phyloP scores from a whole-genome alignment of 805 yeast genomes.

The Schwanniomyces pseudopolymorphus region DNA sequence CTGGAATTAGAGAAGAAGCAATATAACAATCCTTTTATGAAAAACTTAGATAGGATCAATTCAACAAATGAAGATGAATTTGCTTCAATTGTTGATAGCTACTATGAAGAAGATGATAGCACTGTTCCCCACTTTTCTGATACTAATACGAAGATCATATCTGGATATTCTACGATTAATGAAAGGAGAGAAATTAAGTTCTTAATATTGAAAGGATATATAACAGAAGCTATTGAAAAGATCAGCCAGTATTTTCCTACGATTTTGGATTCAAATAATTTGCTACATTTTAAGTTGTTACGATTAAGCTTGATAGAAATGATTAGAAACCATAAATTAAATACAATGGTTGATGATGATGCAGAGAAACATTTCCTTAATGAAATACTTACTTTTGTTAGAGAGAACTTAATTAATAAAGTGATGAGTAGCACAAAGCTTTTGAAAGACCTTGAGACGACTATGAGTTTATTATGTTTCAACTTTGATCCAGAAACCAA shows the following conservation, averaged over 20 bases:
- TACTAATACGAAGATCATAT: slow-evolving; percentile 11
- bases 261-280: slow-evolving; percentile 59
- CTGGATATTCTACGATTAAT: slow-evolving; percentile 51
- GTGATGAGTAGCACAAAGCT: slow-evolving; percentile 58
- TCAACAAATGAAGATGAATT: slow-evolving; percentile 14
- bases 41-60: slow-evolving; percentile 8
- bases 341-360: slow-evolving; percentile 10
- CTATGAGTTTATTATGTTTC: slow-evolving; percentile 76
- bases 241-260: slow-evolving; percentile 64
- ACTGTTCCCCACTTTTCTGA: neutral
- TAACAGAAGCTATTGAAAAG: slow-evolving; percentile 55
- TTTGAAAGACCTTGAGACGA: slow-evolving; percentile 71
- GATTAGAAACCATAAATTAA: slow-evolving; percentile 53
- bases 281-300: slow-evolving; percentile 69
- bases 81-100: slow-evolving; percentile 7
- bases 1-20: neutral
- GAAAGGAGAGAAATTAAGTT: slow-evolving; percentile 54
- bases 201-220: slow-evolving; percentile 57
- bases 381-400: slow-evolving; percentile 56
- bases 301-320: slow-evolving; percentile 77
- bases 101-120: slow-evolving; percentile 3
- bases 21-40: slow-evolving; percentile 7
- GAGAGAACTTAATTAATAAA: slow-evolving; percentile 59
- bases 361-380: slow-evolving; percentile 51
- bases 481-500: slow-evolving; percentile 34